These are phyloP conservation scores for Colletotrichum sp. DNA, from an alignment of 2,329 filamentous ascomycete species.

Conservation along the genomic window DNA sequence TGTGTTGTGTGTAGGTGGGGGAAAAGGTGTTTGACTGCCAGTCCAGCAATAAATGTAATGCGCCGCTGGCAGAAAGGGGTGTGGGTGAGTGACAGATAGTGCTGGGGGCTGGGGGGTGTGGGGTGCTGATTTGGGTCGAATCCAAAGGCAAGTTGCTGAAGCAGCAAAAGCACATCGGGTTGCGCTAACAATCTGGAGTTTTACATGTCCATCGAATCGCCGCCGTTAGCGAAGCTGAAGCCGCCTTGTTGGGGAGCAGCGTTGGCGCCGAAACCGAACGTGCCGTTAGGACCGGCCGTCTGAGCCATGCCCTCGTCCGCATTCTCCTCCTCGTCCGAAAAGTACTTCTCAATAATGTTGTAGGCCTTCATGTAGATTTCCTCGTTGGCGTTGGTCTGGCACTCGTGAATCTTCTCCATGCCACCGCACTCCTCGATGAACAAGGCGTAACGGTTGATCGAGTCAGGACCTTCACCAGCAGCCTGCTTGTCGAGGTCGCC, in stretches of 20 bases:
- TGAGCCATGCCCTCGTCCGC: conserved; percentile 82
- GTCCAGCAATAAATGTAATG: conserved; percentile 2
- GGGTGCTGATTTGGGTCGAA: background rate
- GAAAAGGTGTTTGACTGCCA: conserved; percentile 21
- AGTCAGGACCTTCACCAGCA: conserved; percentile 73
- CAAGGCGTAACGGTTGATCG: conserved; percentile 94
- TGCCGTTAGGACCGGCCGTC: conserved; percentile 70
- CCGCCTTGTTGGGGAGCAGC: conserved; percentile 69
- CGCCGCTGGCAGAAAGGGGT: conserved; percentile 8
- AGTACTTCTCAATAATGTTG: conserved; percentile 99
- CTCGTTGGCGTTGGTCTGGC: conserved; percentile 99
- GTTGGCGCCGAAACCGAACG: conserved; percentile 80
- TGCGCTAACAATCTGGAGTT: conserved; percentile 10
- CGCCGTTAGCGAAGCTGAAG: conserved; percentile 89
- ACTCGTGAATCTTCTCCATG: conserved; percentile 99
- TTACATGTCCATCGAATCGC: conserved; percentile 72
- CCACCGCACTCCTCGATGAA: conserved; percentile 99
- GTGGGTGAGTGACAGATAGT: conserved; percentile 7
- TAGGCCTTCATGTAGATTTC: conserved; percentile 99
- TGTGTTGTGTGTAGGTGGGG: conserved; percentile 20
- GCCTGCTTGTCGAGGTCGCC: conserved; percentile 98
- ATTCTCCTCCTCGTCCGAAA: conserved; percentile 96
- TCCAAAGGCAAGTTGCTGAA: background rate
- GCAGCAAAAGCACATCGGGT: background rate
- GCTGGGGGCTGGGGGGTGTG: background rate